phyloP scores from a whole-genome alignment of 176 grass and related monocot genomes.

The Carex parvula region DNA sequence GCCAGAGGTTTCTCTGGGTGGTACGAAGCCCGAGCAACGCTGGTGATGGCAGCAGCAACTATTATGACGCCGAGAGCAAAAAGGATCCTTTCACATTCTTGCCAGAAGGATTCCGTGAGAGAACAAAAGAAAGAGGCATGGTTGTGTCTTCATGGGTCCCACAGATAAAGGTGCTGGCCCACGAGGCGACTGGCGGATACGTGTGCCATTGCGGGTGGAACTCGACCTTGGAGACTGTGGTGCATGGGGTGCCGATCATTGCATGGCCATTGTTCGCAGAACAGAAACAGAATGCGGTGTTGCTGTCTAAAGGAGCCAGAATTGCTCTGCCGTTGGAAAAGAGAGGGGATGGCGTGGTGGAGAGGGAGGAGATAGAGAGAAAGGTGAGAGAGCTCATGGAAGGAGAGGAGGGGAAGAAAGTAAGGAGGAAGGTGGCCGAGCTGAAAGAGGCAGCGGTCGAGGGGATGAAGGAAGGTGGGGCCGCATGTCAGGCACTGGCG shows the following conservation, averaged over 20 bases:
- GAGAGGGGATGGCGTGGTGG: too few species aligned
- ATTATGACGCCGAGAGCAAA: neutral
- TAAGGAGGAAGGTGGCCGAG: constrained; percentile 20
- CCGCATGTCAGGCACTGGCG: constrained; percentile 8
- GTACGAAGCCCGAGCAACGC: constrained; percentile 34
- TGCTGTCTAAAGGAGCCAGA: constrained; percentile 30
- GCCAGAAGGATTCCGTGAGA: constrained; percentile 34
- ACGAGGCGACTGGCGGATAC: constrained; percentile 26
- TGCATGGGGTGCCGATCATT: constrained; percentile 45
- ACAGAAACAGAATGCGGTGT: constrained; percentile 53
- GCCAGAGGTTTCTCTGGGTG: constrained; percentile 50
- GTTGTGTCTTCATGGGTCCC: constrained; percentile 25
- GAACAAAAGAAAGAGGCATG: constrained; percentile 26
- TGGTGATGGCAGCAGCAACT: constrained; percentile 22
- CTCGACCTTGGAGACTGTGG: constrained; percentile 39
- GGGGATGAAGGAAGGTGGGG: constrained; percentile 28
- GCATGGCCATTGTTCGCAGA: constrained; percentile 55
- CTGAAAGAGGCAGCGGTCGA: constrained; percentile 17
- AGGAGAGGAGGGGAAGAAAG: constrained; percentile 29
- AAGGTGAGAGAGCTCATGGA: constrained; percentile 39
- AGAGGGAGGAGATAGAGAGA: too few species aligned
- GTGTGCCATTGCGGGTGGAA: constrained; percentile 80
- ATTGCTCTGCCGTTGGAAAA: constrained; percentile 24
- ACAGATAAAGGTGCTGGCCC: constrained; percentile 34
- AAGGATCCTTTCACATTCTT: constrained; percentile 24